Percentiles rank a stretch among this genome's conserved stretches.
Conservation (phyloP, 23 red algal genomes). For the Cyanidioschyzon merolae region DNA sequence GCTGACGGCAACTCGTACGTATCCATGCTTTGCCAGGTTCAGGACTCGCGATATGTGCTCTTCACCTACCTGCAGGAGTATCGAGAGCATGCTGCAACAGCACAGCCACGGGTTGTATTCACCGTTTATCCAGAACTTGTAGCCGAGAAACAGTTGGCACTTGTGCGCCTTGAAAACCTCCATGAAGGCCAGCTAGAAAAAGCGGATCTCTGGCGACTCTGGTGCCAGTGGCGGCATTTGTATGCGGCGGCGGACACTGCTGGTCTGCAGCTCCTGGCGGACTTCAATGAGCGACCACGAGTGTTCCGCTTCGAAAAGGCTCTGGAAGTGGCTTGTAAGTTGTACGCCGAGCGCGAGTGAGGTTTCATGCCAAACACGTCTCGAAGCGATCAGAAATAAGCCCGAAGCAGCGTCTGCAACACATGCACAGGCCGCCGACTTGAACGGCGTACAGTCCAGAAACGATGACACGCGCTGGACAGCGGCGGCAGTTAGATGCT, state of each 20-base stretch:
- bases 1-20: slow-evolving; percentile 22
- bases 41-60: slow-evolving; percentile 33
- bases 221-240: background rate
- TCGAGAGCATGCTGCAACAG: slow-evolving; percentile 17
- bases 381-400: too few relatives aligned
- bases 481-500: too few relatives aligned
- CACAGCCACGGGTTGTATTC: slow-evolving; percentile 47
- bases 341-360: background rate
- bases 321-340: background rate
- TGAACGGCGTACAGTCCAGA: too few relatives aligned
- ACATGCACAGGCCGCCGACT: too few relatives aligned
- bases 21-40: slow-evolving; percentile 42
- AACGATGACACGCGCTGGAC: too few relatives aligned
- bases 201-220: background rate
- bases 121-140: slow-evolving; percentile 51
- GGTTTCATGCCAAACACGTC: too few relatives aligned
- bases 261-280: background rate
- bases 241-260: background rate
- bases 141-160: slow-evolving; percentile 35
- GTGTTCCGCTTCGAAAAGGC: background rate
- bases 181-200: slow-evolving; percentile 23
- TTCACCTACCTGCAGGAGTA: slow-evolving; percentile 58
- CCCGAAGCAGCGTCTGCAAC: too few relatives aligned
- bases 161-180: slow-evolving; percentile 39
- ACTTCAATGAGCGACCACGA: slow-evolving; percentile 1